Conservation (phyloP, 2,329 filamentous ascomycete genomes). For the Fusarium bulbicola region DNA sequence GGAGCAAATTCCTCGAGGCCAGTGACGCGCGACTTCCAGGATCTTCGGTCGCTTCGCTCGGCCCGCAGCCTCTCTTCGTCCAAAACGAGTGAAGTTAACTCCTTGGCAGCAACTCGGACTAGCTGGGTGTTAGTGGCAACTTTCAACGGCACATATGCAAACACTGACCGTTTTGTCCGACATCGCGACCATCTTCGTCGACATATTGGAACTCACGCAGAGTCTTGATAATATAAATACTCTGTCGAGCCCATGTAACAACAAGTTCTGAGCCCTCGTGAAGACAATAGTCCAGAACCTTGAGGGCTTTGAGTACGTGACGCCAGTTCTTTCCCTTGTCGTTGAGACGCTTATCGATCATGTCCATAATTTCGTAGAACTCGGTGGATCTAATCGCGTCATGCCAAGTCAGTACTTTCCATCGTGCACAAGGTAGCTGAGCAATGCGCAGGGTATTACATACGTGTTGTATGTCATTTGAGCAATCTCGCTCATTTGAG, state of each 20-base stretch:
- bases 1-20: conserved; percentile 84
- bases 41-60: conserved; percentile 89
- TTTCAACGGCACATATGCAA: background rate
- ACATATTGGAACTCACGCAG: conserved; percentile 96
- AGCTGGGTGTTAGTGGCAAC: conserved; percentile 27
- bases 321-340: conserved; percentile 99
- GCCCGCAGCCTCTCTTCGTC: conserved; percentile 92
- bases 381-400: conserved; percentile 77
- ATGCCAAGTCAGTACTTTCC: conserved; percentile 30
- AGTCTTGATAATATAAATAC: conserved; percentile 98
- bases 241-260: conserved; percentile 97
- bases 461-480: conserved; percentile 98
- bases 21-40: conserved; percentile 96
- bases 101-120: conserved; percentile 97
- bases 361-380: conserved; percentile 99
- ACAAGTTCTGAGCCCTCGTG: conserved; percentile 97
- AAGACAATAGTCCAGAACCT: conserved; percentile 96
- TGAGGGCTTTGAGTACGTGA: conserved; percentile 95
- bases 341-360: conserved; percentile 97
- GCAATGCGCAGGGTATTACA: conserved; percentile 46
- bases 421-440: background rate
- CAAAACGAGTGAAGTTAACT: conserved; percentile 88
- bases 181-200: conserved; percentile 93
- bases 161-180: conserved; percentile 89
- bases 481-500: conserved; percentile 98